Percentiles rank a stretch among this genome's conserved stretches.
Evolutionary conservation across 345 rosid genomes (phyloP).

Genomic region (Eucalyptus curtisii): DNA sequence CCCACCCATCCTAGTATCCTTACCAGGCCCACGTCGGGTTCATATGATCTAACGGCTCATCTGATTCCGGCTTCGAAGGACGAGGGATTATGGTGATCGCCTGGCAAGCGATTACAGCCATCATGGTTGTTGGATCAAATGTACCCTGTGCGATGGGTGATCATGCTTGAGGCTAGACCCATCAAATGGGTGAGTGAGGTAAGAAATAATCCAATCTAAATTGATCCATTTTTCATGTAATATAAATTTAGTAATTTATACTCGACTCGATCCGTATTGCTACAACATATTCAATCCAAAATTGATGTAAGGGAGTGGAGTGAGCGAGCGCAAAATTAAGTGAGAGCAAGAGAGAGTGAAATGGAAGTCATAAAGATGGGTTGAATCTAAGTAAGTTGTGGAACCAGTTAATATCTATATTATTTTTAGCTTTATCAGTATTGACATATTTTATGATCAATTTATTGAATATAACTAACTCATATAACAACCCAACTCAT

Average conservation of each 20-base stretch:
- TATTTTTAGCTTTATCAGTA: no score
- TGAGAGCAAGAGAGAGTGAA: neutral
- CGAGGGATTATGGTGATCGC: fast-evolving
- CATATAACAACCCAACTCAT: no score
- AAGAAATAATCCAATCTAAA: fast-evolving
- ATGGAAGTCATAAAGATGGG: fast-evolving
- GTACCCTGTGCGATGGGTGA: fast-evolving
- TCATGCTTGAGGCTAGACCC: no score
- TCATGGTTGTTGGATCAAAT: neutral
- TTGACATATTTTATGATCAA: no score
- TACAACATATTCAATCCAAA: no score
- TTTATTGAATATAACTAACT: no score
- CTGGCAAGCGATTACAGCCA: fast-evolving
- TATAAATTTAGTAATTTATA: fast-evolving
- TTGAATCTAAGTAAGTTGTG: no score
- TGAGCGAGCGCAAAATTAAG: fast-evolving
- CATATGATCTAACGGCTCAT: fast-evolving
- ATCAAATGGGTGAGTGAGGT: fast-evolving
- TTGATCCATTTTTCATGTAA: neutral
- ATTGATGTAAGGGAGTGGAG: fast-evolving
- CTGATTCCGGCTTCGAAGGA: fast-evolving
- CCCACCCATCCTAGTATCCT: neutral
- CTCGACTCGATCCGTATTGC: fast-evolving
- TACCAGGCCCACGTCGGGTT: fast-evolving
- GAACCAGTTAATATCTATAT: fast-evolving